Evolutionary conservation across 2,329 filamentous ascomycete genomes (phyloP), one percentile per base, ranked within the genome.

Genomic region (Chalaropsis ovoidea): DNA sequence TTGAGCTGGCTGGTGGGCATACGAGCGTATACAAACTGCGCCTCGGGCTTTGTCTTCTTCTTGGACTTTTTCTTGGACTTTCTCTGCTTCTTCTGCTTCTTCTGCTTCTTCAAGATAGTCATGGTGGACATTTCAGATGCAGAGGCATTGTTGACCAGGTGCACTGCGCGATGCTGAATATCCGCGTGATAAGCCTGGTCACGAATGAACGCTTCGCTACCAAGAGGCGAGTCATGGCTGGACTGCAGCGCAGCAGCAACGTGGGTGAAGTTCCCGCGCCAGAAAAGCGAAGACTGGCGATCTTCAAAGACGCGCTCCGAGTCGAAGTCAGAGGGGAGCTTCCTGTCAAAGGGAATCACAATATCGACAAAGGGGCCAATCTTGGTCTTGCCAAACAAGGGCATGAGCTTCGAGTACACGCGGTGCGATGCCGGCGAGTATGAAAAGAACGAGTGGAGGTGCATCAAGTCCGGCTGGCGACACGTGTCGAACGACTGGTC

Each of bases 301-400:
- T 84, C 76, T 0, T 75, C 71, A 68, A 89, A 92, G 0, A 72
- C 73, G 69, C 74, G 75, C 31, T 71, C 71, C 4, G 77, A 70
- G 42, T 79, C 76, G 78, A 66, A 64, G 17, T 67, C 31, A 31
- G 82, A 19, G 8, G 52, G 61, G 1, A 61, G n/a, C 27, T 47
- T 43, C 41, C 35, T 27, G 13, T 64, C 65, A 77, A 83, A 71
- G 0, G 90, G 89, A 63, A 91, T 87, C 24, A 92, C 75, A 42
- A 95, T 89, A 72, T 95, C 90, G 69, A 81, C 84, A 75, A 89
- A 93, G 3, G 85, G 85, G 56, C 82, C 79, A 1, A 86, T 83
- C 70, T 90, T 90, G 61, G 84, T 86, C 67, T 88, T 81, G 68
- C 88, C 88, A 75, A 94, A 94, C 11, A 94, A 77, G 0, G 90